Percentiles rank a stretch among this genome's conserved stretches.
These are phyloP conservation scores for Elsinoe ampelina DNA, from an alignment of 2,329 filamentous ascomycete genomes.

Conservation along the genomic window DNA sequence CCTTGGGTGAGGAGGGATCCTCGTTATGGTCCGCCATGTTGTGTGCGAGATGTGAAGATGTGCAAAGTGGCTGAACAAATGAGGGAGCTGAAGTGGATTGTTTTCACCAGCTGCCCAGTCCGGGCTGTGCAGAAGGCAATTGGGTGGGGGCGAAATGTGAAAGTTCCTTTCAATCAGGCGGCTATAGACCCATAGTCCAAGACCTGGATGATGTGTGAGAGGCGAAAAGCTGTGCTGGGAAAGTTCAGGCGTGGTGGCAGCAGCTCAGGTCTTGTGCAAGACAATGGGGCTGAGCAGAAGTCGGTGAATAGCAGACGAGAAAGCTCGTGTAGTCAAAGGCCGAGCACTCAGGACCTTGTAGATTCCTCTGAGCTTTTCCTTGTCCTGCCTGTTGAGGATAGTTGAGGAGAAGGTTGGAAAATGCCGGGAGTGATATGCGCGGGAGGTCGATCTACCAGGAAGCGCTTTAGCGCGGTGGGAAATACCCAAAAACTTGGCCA, in stretches of 20 bases:
- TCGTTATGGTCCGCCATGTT: conserved; percentile 10
- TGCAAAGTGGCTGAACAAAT: not conserved
- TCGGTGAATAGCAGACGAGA: not conserved
- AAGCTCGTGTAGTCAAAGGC: not conserved
- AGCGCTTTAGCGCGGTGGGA: not conserved
- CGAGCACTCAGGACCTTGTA: not conserved
- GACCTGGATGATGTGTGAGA: not conserved
- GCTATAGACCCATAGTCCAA: not conserved
- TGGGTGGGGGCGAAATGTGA: conserved; percentile 7
- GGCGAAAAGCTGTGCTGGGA: conserved; percentile 5
- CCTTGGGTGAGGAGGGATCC: conserved; percentile 10
- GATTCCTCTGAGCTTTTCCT: not conserved
- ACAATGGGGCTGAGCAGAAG: conserved; percentile 6
- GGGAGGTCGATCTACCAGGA: not conserved
- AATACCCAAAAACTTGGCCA: not conserved
- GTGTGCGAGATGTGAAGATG: not conserved
- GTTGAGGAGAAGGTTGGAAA: not conserved
- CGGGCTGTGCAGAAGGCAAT: conserved; percentile 1
- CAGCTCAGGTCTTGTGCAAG: conserved; percentile 2
- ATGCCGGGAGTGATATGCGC: not conserved
- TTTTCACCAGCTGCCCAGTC: not conserved
- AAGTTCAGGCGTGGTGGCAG: not conserved
- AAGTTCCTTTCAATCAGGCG: not conserved
- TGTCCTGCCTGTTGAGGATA: conserved; percentile 7
- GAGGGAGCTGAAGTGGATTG: not conserved